Evolutionary conservation across 108 stramenopile species (phyloP).

Genomic region (Pseudonitzschia multistriata): DNA sequence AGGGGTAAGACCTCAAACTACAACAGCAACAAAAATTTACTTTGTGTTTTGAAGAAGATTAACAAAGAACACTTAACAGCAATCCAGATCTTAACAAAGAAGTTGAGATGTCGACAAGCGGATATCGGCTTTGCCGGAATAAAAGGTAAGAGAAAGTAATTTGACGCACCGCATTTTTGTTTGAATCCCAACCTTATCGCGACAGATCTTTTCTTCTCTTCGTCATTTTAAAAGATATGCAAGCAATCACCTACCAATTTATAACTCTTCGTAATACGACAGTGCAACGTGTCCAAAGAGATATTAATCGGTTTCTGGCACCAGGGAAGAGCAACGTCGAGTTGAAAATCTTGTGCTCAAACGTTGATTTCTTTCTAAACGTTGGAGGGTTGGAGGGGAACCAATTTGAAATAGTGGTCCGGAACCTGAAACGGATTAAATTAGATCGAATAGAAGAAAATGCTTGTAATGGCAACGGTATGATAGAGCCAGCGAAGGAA

Average conservation of each 20-base stretch:
- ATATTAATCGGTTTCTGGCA: constrained; percentile 21
- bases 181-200: too few relatives aligned
- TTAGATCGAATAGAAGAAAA: too few relatives aligned
- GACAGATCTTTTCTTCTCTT: too few relatives aligned
- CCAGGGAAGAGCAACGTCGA: constrained; percentile 31
- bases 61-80: constrained; percentile 73
- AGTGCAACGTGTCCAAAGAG: constrained; percentile 23
- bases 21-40: constrained; percentile 23
- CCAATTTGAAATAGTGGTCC: constrained; percentile 59
- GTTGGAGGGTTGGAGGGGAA: constrained; percentile 68
- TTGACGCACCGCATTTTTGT: neutral
- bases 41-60: constrained; percentile 69
- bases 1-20: neutral
- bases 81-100: constrained; percentile 40
- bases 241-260: constrained; percentile 85
- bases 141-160: neutral
- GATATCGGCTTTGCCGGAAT: constrained; percentile 84
- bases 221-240: constrained; percentile 61
- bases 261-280: constrained; percentile 60
- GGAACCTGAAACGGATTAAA: constrained; percentile 49
- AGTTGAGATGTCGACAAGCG: constrained; percentile 55
- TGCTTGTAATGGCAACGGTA: neutral
- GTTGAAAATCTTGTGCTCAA: constrained; percentile 29
- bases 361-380: constrained; percentile 36
- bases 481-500: constrained; percentile 31